Conservation (phyloP, 768 basidiomycete genomes). For the Brasilioporus rufonigricans region DNA sequence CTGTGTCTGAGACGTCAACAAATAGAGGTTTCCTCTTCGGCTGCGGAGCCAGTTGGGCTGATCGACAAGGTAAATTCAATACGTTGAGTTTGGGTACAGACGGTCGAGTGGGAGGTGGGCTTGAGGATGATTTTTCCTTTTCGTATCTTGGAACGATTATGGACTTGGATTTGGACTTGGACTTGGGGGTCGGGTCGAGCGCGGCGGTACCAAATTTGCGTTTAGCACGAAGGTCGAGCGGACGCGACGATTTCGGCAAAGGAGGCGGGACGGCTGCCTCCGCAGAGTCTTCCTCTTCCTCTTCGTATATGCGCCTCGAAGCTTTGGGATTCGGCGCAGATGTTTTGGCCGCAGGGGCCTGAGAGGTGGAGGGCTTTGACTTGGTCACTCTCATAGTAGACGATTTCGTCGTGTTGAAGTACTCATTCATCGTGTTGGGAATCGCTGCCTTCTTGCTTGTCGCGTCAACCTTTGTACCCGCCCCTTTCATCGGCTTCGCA, state of each 20-base stretch:
- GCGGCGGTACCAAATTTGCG: background rate
- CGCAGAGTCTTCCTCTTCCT: conserved; percentile 7
- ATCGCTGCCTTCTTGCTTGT: background rate
- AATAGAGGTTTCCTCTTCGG: conserved; percentile 17
- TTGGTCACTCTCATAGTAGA: background rate
- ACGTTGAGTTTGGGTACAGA: background rate
- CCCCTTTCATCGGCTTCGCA: background rate
- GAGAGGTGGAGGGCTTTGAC: conserved; percentile 1
- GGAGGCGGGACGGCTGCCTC: background rate
- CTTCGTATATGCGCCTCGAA: conserved; percentile 5
- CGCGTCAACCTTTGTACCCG: background rate
- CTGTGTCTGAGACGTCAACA: conserved; percentile 25
- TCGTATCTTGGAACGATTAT: conserved; percentile 3
- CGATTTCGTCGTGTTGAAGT: conserved; percentile 9
- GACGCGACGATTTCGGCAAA: conserved; percentile 21
- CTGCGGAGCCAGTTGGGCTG: background rate
- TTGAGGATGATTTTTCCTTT: conserved; percentile 11
- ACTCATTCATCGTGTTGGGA: conserved; percentile 10
- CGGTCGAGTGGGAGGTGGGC: background rate
- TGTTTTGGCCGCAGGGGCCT: background rate
- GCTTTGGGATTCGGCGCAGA: background rate
- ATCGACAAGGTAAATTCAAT: background rate
- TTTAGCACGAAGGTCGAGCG: conserved; percentile 27
- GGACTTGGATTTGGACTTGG: background rate
- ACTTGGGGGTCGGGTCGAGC: background rate